Evolutionary conservation across 306 rosid genomes (phyloP).

Genomic region (Pterocarpus macrocarpus): DNA sequence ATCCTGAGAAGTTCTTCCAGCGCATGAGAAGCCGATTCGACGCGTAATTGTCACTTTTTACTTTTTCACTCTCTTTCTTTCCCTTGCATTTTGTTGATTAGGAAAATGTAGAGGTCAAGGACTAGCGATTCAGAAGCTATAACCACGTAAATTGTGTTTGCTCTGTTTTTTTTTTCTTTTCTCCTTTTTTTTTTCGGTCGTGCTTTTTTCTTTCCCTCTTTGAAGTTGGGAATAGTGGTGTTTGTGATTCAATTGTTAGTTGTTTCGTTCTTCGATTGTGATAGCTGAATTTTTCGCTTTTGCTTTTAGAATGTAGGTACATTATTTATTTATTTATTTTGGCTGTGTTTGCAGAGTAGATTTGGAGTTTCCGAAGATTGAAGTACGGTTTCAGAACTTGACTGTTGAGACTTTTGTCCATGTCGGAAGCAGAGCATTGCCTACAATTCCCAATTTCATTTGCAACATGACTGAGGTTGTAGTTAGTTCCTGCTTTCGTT

Average conservation of each 20-base stretch:
- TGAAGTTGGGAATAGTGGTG: slow-evolving; percentile 11
- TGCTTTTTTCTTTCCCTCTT: not conserved
- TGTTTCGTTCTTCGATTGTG: not conserved
- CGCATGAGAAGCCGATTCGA: slow-evolving; percentile 83
- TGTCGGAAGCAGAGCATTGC: slow-evolving; percentile 96
- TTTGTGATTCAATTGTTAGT: not conserved
- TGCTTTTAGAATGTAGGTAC: slow-evolving; percentile 11
- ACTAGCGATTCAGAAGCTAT: slow-evolving; percentile 1
- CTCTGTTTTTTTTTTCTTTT: not conserved
- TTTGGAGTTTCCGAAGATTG: slow-evolving; percentile 88
- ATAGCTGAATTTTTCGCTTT: slow-evolving; percentile 8
- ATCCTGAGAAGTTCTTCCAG: slow-evolving; percentile 75
- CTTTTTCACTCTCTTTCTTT: not conserved
- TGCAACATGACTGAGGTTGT: slow-evolving; percentile 88
- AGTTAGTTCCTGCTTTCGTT: not conserved
- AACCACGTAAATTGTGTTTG: not conserved
- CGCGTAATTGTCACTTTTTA: slow-evolving; percentile 59
- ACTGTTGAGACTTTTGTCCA: slow-evolving; percentile 87
- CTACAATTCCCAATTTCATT: slow-evolving; percentile 91
- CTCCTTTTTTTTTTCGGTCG: too few relatives aligned
- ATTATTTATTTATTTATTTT: not conserved
- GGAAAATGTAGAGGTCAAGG: slow-evolving; percentile 19
- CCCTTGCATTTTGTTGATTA: not conserved
- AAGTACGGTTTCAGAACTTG: slow-evolving; percentile 87
- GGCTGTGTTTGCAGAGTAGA: slow-evolving; percentile 66